Conservation (phyloP, 129 eudicot genomes). For the Cynara cardunculus region DNA sequence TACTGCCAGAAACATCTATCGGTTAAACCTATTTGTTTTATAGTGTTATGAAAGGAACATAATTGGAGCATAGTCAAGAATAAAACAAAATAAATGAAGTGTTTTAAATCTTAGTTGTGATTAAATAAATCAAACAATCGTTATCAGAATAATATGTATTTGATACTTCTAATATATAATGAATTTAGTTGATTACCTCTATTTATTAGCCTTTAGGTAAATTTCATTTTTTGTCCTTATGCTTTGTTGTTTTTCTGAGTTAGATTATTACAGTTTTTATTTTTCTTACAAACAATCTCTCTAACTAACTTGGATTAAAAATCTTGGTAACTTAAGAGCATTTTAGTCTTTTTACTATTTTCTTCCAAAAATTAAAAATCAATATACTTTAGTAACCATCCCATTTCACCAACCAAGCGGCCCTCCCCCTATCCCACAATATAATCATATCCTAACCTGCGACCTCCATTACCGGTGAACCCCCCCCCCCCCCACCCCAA, state of each 20-base stretch:
- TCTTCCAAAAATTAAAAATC: background rate
- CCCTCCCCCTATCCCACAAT: too few relatives aligned
- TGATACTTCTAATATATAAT: background rate
- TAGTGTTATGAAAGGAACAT: background rate
- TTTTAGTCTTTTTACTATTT: background rate
- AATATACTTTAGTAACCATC: background rate
- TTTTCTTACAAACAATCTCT: background rate
- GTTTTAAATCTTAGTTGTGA: background rate
- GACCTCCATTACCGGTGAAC: background rate
- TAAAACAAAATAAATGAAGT: constrained; percentile 5
- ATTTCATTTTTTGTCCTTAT: background rate
- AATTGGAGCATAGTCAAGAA: background rate
- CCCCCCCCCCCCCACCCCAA: background rate
- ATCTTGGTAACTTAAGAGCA: background rate
- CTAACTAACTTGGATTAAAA: background rate
- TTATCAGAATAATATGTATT: background rate
- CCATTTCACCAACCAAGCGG: background rate
- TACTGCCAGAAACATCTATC: too few relatives aligned
- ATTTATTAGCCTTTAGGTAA: background rate
- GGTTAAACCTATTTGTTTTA: too few relatives aligned
- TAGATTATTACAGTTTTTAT: too few relatives aligned
- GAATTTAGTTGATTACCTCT: background rate
- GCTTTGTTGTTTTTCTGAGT: background rate
- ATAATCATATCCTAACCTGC: too few relatives aligned
- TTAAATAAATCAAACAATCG: constrained; percentile 5